Percentiles rank a stretch among this genome's conserved stretches.
phyloP scores from a whole-genome alignment of 148 eudicot genomes.

The Silene latifolia region DNA sequence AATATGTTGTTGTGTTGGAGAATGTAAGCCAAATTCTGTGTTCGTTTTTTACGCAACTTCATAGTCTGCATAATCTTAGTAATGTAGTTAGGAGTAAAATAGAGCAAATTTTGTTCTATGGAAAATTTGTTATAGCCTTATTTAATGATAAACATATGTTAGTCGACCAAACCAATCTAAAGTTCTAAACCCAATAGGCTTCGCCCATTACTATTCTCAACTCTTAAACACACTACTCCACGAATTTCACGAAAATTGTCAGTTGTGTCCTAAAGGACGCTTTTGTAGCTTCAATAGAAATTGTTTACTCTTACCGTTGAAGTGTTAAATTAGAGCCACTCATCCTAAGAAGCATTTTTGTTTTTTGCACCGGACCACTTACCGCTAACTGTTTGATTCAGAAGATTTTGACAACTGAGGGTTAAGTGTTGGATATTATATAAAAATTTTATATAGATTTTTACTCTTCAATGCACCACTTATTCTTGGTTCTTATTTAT shows the following conservation, averaged over 20 bases:
- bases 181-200: not conserved
- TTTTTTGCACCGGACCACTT: too few relatives aligned
- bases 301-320: too few relatives aligned
- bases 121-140: not conserved
- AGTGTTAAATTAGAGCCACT: too few relatives aligned
- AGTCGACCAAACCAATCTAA: not conserved
- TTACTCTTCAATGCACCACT: not conserved
- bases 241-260: not conserved
- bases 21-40: constrained; percentile 22
- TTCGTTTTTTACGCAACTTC: not conserved
- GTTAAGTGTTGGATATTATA: not conserved
- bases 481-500: not conserved
- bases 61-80: not conserved
- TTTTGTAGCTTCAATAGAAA: not conserved
- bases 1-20: constrained; percentile 34
- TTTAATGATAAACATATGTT: not conserved
- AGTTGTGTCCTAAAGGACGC: not conserved
- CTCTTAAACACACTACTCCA: not conserved
- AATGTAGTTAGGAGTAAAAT: not conserved
- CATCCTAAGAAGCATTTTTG: too few relatives aligned
- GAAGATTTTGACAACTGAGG: too few relatives aligned
- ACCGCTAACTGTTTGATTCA: too few relatives aligned
- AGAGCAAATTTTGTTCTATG: not conserved
- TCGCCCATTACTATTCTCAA: not conserved
- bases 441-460: not conserved